Evolutionary conservation across 352 stramenopile species (phyloP), one percentile per base, ranked within the genome.

Genomic region (Lagenidium giganteum): DNA sequence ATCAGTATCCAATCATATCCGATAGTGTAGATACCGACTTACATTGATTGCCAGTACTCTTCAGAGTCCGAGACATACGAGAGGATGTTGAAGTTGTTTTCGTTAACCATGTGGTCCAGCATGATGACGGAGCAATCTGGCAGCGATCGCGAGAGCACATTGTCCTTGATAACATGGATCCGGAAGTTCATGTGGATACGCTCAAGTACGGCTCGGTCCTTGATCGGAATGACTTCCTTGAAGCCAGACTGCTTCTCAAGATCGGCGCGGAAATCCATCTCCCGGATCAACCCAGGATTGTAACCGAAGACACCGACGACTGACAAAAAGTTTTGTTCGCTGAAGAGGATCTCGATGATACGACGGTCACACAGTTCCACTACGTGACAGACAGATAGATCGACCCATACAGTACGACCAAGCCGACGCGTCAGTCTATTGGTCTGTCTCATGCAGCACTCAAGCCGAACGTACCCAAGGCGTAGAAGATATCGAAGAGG

Each of bases 141-240:
- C 8, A 93, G 44, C 29, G 75, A 81, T n/a, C 81, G 73, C 28
- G 76, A 79, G 14, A 93, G 35, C 32, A 93, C 70, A 39, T 89
- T 91, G 52, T 93, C 81, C 40, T 91, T 93, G 49, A 93, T 87
- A 42, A 90, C 81, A 41, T 91, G 77, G 49, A 93, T 90, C 28
- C 81, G 81, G 42, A 83, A 93, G 57, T 93, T 93, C 56, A 87
- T 74, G 44, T 93, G 81, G 16, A 91, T 70, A 17, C 75, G 74
- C n/a, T 73, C 57, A 23, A 82, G 54, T n/a, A 93, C 67, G 27
- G 27, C 47, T 1, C 28, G 47, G 32, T 93, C 78, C 17, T 60
- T 52, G 57, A 93, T 88, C 0, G 73, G 61, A 20, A 93, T 75
- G 31, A 93, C 72, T 58, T 93, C 73, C 30, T 90, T 69, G 42